Percentiles rank a stretch among this genome's conserved stretches.
Conservation (phyloP, 257 asterid species). For the Fraxinus anomala region DNA sequence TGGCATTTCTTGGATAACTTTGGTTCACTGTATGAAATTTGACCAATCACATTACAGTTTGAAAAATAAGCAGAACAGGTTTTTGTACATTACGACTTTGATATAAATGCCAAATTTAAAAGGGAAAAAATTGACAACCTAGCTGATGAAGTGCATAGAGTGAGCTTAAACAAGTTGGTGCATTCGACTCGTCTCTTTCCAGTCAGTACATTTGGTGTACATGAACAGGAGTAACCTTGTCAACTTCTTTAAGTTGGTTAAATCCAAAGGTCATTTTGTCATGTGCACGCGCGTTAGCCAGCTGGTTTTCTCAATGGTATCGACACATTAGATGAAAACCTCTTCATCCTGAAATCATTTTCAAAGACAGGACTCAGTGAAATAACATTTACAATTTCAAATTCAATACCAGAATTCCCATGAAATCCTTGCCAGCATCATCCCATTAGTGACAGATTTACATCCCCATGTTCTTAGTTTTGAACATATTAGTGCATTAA, state of each 20-base stretch:
- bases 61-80: background rate
- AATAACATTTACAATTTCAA: background rate
- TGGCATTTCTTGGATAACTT: background rate
- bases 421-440: background rate
- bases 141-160: background rate
- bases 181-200: background rate
- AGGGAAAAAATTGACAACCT: background rate
- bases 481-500: background rate
- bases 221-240: constrained; percentile 10
- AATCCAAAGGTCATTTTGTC: background rate
- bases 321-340: background rate
- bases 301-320: background rate
- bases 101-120: background rate
- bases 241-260: background rate
- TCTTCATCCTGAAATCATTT: background rate
- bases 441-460: background rate
- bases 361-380: background rate
- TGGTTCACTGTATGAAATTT: background rate
- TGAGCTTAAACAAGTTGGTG: background rate
- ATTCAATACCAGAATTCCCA: background rate
- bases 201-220: background rate
- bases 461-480: constrained; percentile 1
- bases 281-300: background rate
- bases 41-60: background rate
- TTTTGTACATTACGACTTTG: background rate